phyloP scores from a whole-genome alignment of 345 rosid species.

The Boechera divaricarpa region DNA sequence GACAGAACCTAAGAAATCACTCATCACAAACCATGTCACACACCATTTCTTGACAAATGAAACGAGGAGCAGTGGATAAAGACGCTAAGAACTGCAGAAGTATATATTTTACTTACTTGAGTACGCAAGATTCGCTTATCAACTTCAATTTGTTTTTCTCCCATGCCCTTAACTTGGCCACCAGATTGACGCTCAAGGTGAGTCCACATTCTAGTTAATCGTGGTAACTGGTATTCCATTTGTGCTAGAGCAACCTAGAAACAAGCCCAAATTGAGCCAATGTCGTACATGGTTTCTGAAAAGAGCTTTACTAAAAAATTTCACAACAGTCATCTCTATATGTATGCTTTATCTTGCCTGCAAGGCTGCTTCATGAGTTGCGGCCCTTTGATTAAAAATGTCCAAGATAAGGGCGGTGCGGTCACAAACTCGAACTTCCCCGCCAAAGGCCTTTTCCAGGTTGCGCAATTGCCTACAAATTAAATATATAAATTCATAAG shows the following conservation, averaged over 20 bases:
- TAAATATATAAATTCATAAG: neutral
- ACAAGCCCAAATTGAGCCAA: neutral
- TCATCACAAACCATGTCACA: constrained; percentile 15
- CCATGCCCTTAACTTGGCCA: constrained; percentile 96
- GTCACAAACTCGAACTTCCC: constrained; percentile 93
- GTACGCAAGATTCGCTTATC: constrained; percentile 93
- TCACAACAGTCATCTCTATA: constrained; percentile 16
- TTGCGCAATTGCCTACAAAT: constrained; percentile 79
- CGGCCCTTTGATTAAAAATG: constrained; percentile 95
- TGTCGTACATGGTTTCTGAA: constrained; percentile 11
- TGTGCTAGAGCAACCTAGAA: constrained; percentile 89
- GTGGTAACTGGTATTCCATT: constrained; percentile 97
- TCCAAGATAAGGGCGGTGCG: constrained; percentile 97
- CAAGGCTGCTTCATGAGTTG: constrained; percentile 95
- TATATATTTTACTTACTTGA: constrained; percentile 59
- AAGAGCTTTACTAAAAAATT: neutral
- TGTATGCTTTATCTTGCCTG: constrained; percentile 61
- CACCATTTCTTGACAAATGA: constrained; percentile 12
- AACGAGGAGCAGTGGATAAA: neutral
- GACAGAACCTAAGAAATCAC: constrained; percentile 12
- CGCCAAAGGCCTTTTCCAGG: constrained; percentile 87
- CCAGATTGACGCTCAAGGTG: constrained; percentile 98
- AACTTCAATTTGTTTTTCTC: constrained; percentile 98
- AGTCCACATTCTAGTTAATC: constrained; percentile 89
- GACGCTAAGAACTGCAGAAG: neutral